A percentile compares a stretch with the other conserved stretches of the same genome.
These are phyloP conservation scores for Chytriomyces hyalinus DNA, from an alignment of 192 early-diverging fungal genomes.

Conservation along the genomic window DNA sequence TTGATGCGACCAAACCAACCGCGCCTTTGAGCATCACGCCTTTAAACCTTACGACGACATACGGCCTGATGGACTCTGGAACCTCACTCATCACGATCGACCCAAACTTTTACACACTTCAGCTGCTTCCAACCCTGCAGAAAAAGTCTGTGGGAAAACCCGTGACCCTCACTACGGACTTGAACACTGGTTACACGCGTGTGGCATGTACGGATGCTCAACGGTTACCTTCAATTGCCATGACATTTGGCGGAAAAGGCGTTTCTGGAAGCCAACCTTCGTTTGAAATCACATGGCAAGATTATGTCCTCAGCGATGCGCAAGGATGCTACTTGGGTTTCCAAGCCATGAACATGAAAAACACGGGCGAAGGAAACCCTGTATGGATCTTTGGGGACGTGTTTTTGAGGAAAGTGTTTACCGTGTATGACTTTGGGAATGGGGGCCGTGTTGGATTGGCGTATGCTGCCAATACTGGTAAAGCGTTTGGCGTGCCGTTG, in stretches of 20 bases:
- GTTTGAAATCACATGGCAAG: slow-evolving; percentile 17
- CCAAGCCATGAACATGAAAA: neutral
- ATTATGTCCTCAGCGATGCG: slow-evolving; percentile 3
- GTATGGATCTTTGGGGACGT: slow-evolving; percentile 52
- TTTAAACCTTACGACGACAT: neutral
- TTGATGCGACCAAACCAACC: neutral
- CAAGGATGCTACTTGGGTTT: slow-evolving; percentile 16
- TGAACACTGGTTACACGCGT: neutral
- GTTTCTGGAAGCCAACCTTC: neutral
- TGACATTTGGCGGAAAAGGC: slow-evolving; percentile 7
- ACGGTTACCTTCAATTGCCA: neutral
- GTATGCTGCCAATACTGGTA: slow-evolving; percentile 10
- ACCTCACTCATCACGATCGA: slow-evolving; percentile 20
- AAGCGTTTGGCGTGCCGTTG: neutral
- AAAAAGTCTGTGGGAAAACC: neutral
- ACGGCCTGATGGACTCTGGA: slow-evolving; percentile 22
- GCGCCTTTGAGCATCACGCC: neutral
- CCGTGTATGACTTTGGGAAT: slow-evolving; percentile 48
- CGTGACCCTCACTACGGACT: neutral
- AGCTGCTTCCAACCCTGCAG: slow-evolving; percentile 16
- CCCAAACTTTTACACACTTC: slow-evolving; percentile 1
- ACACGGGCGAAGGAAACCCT: neutral
- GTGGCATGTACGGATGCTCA: neutral
- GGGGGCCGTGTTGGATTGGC: slow-evolving; percentile 31
- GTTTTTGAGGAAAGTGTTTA: slow-evolving; percentile 46